phyloP scores from a whole-genome alignment of 495 filamentous ascomycete genomes.

The Lineolata rhizophorae region DNA sequence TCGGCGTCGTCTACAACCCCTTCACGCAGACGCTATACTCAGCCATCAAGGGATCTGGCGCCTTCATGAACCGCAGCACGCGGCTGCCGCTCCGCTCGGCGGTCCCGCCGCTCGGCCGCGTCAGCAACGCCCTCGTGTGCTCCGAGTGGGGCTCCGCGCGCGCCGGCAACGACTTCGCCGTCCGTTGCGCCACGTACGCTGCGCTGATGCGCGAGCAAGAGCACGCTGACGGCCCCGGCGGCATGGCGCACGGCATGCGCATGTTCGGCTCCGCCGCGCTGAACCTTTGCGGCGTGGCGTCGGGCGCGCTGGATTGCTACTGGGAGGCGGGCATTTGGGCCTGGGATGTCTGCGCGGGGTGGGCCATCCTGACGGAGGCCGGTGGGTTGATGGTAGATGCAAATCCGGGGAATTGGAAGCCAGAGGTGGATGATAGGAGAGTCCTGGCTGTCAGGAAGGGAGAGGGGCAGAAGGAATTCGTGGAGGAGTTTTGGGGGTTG shows the following conservation, averaged over 20 bases:
- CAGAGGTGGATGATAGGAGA: constrained; percentile 47
- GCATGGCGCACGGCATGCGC: constrained; percentile 66
- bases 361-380: constrained; percentile 71
- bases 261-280: constrained; percentile 61
- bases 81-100: constrained; percentile 28
- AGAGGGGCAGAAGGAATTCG: constrained; percentile 46
- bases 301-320: constrained; percentile 59
- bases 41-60: constrained; percentile 45
- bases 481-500: constrained; percentile 62
- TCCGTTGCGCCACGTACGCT: constrained; percentile 48
- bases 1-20: constrained; percentile 77
- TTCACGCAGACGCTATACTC: constrained; percentile 45
- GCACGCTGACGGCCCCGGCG: constrained; percentile 53
- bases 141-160: constrained; percentile 65
- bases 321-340: constrained; percentile 94
- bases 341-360: constrained; percentile 85
- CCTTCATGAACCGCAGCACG: constrained; percentile 30
- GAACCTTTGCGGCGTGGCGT: constrained; percentile 64
- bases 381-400: constrained; percentile 62
- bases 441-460: constrained; percentile 60
- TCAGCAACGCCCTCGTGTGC: constrained; percentile 41
- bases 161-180: constrained; percentile 48
- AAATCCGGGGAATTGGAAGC: constrained; percentile 58
- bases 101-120: constrained; percentile 25
- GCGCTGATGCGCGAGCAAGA: constrained; percentile 36